Evolutionary conservation across 2,329 filamentous ascomycete species (phyloP).

Genomic region (Xylariales sp.): DNA sequence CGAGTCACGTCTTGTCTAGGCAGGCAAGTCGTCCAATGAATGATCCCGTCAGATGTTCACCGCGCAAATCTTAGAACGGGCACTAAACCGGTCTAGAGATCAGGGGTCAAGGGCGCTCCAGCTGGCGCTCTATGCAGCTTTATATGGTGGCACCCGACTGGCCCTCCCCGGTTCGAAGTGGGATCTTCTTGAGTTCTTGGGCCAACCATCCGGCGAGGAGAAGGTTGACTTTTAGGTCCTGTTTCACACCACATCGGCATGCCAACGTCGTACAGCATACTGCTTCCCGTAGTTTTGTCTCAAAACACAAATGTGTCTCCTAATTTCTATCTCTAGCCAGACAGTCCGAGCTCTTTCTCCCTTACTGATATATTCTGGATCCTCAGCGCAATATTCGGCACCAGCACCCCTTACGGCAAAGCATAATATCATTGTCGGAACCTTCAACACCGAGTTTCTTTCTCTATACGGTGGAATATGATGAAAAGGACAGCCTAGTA

Average conservation of each 20-base stretch:
- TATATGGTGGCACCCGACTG: background rate
- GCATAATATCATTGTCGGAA: slow-evolving; percentile 46
- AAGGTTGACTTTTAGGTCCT: background rate
- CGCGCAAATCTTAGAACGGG: background rate
- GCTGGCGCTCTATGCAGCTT: background rate
- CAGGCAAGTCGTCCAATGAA: slow-evolving; percentile 1
- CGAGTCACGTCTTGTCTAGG: background rate
- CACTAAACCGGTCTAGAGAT: background rate
- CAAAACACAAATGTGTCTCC: no score
- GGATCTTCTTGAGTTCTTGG: background rate
- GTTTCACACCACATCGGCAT: background rate
- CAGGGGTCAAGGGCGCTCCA: background rate
- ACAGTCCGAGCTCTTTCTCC: background rate
- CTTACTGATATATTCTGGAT: background rate
- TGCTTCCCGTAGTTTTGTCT: background rate
- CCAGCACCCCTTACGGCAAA: background rate
- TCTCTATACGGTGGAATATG: slow-evolving; percentile 48
- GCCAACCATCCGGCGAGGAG: background rate
- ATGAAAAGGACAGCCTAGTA: slow-evolving; percentile 41
- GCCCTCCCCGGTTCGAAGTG: background rate
- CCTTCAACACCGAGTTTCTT: slow-evolving; percentile 46
- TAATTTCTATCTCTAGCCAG: no score
- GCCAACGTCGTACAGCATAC: background rate
- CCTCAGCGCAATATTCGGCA: slow-evolving; percentile 1
- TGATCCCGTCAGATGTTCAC: background rate